Conservation (phyloP, 139 green algal genomes). For the Chlamydomonas schloesseri region DNA sequence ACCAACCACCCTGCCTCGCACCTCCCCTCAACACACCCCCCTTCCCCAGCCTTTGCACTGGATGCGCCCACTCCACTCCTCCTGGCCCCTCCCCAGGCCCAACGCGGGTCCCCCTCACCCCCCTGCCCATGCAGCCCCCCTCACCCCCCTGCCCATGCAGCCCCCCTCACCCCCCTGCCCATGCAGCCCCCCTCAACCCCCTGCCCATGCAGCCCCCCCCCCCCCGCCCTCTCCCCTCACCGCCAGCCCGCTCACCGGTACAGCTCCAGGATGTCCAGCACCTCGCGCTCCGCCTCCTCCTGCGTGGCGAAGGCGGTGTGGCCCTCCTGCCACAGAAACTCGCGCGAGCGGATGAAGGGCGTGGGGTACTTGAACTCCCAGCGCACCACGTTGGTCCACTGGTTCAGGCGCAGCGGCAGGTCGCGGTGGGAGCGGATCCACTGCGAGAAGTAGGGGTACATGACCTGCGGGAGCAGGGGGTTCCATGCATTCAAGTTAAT, state of each 20-base stretch:
- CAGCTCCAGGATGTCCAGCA: slow-evolving; percentile 95
- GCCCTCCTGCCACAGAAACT: slow-evolving; percentile 91
- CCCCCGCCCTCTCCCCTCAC: too few species aligned
- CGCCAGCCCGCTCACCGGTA: slow-evolving; percentile 81
- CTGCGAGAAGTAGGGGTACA: slow-evolving; percentile 97
- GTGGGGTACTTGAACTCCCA: slow-evolving; percentile 99
- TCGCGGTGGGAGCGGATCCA: slow-evolving; percentile 98
- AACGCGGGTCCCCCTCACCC: too few species aligned
- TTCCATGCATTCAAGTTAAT: background rate
- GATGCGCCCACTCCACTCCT: too few species aligned
- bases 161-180: too few species aligned
- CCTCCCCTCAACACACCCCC: too few species aligned
- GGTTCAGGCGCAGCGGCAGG: slow-evolving; percentile 97
- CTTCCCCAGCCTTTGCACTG: too few species aligned
- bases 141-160: too few species aligned
- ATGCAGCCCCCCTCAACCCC: too few species aligned
- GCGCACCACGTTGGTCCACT: slow-evolving; percentile 99
- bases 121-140: too few species aligned
- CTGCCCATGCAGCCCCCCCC: too few species aligned
- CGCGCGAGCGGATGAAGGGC: slow-evolving; percentile 94
- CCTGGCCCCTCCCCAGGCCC: too few species aligned
- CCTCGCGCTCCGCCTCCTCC: slow-evolving; percentile 93
- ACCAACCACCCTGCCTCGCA: too few species aligned
- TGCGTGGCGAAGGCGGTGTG: slow-evolving; percentile 93
- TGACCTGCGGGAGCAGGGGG: slow-evolving; percentile 71